Evolutionary conservation across 2,329 filamentous ascomycete genomes (phyloP).

Genomic region (Claviceps pazoutovae): DNA sequence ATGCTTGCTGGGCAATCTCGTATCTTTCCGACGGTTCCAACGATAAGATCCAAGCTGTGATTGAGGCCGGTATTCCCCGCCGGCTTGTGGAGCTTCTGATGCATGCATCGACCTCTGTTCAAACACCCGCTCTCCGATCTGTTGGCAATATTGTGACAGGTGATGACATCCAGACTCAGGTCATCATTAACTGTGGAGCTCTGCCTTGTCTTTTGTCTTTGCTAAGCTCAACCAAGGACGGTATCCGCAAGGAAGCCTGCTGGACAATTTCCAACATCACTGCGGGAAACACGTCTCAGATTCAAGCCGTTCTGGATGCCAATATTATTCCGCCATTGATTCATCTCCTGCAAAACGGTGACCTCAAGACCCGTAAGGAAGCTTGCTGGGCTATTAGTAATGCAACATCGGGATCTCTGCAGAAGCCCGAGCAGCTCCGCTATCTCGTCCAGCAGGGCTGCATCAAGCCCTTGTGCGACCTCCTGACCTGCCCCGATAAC

Average conservation of each 20-base stretch:
- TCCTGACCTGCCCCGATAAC: slow-evolving; percentile 92
- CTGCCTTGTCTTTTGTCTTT: slow-evolving; percentile 85
- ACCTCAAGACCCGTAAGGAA: slow-evolving; percentile 98
- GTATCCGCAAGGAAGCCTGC: slow-evolving; percentile 97
- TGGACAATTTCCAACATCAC: slow-evolving; percentile 99
- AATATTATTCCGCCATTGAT: slow-evolving; percentile 95
- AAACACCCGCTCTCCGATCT: slow-evolving; percentile 91
- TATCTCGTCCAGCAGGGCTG: slow-evolving; percentile 88
- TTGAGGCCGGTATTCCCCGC: slow-evolving; percentile 93
- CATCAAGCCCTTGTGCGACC: slow-evolving; percentile 93
- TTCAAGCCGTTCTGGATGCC: slow-evolving; percentile 90
- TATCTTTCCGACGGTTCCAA: slow-evolving; percentile 97
- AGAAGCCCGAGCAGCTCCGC: slow-evolving; percentile 97
- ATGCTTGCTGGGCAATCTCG: slow-evolving; percentile 98
- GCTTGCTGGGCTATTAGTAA: slow-evolving; percentile 99
- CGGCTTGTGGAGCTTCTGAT: slow-evolving; percentile 93
- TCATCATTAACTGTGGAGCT: slow-evolving; percentile 97
- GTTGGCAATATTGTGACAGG: slow-evolving; percentile 98
- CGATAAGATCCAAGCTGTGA: slow-evolving; percentile 98
- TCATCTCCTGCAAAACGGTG: slow-evolving; percentile 87
- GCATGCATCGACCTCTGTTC: slow-evolving; percentile 95
- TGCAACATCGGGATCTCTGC: slow-evolving; percentile 88
- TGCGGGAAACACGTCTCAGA: slow-evolving; percentile 93
- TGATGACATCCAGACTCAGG: slow-evolving; percentile 96
- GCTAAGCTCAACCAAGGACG: slow-evolving; percentile 93